These are phyloP conservation scores for Erucastrum elatum DNA, from an alignment of 345 rosid genomes.

Conservation along the genomic window DNA sequence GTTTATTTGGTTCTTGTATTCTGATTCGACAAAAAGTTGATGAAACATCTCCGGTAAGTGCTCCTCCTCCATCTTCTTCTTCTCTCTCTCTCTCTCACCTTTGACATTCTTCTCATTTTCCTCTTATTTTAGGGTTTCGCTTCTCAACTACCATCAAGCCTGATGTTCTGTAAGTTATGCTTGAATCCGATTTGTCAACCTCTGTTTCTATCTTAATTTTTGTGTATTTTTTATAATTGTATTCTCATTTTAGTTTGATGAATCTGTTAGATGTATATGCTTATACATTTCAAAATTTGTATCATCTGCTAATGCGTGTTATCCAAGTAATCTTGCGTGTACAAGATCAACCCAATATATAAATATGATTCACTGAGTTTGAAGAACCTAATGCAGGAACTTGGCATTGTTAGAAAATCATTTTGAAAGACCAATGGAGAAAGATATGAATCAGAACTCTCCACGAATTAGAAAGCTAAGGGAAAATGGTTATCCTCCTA, in stretches of 20 bases:
- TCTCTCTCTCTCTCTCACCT: not conserved
- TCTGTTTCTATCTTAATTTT: not conserved
- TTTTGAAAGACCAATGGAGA: slow-evolving; percentile 16
- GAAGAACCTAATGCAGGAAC: slow-evolving; percentile 3
- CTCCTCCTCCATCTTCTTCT: slow-evolving; percentile 28
- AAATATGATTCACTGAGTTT: too few species aligned
- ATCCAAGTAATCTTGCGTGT: slow-evolving; percentile 17
- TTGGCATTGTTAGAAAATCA: not conserved
- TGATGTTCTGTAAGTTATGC: slow-evolving; percentile 23
- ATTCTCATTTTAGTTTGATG: slow-evolving; percentile 1
- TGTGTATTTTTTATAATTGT: not conserved
- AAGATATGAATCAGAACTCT: slow-evolving; percentile 23
- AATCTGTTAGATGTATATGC: not conserved
- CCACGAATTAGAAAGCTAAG: slow-evolving; percentile 32
- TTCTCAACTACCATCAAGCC: not conserved
- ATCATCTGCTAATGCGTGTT: slow-evolving; percentile 15
- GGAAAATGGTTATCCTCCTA: slow-evolving; percentile 25
- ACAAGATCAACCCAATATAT: slow-evolving; percentile 20
- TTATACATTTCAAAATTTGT: not conserved
- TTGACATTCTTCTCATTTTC: not conserved
- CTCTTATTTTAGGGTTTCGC: not conserved
- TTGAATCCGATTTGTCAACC: slow-evolving; percentile 13
- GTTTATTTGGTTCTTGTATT: slow-evolving; percentile 21
- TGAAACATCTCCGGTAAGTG: slow-evolving; percentile 32
- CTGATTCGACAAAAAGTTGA: slow-evolving; percentile 16